Percentiles rank a stretch among this genome's conserved stretches.
phyloP scores from a whole-genome alignment of 1,284 basidiomycete species.

The Apiotrichum gamsii region DNA sequence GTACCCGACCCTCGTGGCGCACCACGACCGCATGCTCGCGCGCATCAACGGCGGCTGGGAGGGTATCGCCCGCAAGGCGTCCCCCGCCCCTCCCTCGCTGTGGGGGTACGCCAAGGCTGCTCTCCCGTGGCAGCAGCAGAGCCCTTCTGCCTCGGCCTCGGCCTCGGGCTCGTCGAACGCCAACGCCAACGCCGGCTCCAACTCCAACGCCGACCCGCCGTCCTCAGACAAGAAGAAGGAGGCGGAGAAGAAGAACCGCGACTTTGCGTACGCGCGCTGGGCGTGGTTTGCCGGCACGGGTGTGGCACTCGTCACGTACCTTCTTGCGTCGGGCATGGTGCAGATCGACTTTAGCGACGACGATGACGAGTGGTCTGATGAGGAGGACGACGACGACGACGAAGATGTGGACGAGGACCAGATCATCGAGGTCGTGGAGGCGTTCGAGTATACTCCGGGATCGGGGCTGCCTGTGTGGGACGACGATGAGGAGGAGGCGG shows the following conservation, averaged over 20 bases:
- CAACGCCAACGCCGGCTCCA: not conserved
- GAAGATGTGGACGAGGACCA: constrained; percentile 6
- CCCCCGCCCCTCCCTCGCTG: not conserved
- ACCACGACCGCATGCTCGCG: constrained; percentile 29
- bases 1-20: constrained; percentile 33
- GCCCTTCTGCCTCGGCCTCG: not conserved
- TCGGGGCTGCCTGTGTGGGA: too few species aligned
- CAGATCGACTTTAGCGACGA: constrained; percentile 24
- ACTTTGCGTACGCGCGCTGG: constrained; percentile 33
- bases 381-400: constrained; percentile 17
- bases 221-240: constrained; percentile 2
- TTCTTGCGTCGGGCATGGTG: constrained; percentile 35
- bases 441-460: too few species aligned
- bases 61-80: constrained; percentile 2
- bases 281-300: constrained; percentile 38
- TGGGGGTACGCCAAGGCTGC: not conserved
- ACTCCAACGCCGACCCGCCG: not conserved
- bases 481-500: not conserved
- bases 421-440: constrained; percentile 12
- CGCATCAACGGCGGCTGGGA: constrained; percentile 23
- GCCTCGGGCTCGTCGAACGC: not conserved
- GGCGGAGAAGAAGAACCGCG: constrained; percentile 22
- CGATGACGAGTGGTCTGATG: constrained; percentile 21
- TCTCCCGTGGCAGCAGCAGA: too few species aligned
- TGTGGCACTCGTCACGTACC: constrained; percentile 32